These are phyloP conservation scores for Xylaria sp. DNA, from an alignment of 2,329 filamentous ascomycete species.

Conservation along the genomic window DNA sequence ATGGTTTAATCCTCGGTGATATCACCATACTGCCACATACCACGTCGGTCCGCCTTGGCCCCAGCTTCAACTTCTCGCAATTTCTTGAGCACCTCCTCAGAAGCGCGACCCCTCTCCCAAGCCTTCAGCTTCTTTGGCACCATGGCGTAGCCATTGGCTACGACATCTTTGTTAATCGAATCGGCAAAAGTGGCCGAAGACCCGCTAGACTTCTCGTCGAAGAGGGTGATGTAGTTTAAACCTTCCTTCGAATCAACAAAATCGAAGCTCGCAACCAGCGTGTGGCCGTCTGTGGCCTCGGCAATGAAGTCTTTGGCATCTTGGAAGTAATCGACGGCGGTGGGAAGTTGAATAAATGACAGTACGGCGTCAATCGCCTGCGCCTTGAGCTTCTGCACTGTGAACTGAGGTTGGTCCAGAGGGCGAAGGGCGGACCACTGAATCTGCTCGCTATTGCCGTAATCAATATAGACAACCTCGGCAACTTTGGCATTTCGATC, in stretches of 20 bases:
- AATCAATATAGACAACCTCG: constrained; percentile 95
- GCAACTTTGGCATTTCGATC: constrained; percentile 89
- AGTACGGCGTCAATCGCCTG: constrained; percentile 90
- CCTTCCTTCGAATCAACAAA: constrained; percentile 82
- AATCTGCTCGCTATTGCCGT: constrained; percentile 91
- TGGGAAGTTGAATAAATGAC: constrained; percentile 89
- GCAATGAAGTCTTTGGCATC: constrained; percentile 82
- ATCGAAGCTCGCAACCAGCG: constrained; percentile 92
- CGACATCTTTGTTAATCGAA: constrained; percentile 89
- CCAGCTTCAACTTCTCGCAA: constrained; percentile 78
- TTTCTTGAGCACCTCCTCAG: constrained; percentile 75
- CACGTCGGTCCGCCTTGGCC: constrained; percentile 82
- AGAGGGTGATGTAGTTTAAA: constrained; percentile 85
- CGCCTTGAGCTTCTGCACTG: constrained; percentile 80
- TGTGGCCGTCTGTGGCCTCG: constrained; percentile 77
- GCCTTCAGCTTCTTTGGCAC: constrained; percentile 90
- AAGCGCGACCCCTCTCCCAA: constrained; percentile 82
- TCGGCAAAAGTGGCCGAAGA: constrained; percentile 67
- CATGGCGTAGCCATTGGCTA: constrained; percentile 87
- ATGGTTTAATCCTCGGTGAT: constrained; percentile 81
- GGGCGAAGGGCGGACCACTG: constrained; percentile 86
- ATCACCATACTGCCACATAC: constrained; percentile 99
- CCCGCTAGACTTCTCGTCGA: constrained; percentile 76
- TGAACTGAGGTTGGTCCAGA: constrained; percentile 83
- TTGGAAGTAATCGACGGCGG: constrained; percentile 80